A percentile compares a stretch with the other conserved stretches of the same genome.
phyloP scores from a whole-genome alignment of 1,139 yeast genomes.

The Wickerhamomyces sp. region DNA sequence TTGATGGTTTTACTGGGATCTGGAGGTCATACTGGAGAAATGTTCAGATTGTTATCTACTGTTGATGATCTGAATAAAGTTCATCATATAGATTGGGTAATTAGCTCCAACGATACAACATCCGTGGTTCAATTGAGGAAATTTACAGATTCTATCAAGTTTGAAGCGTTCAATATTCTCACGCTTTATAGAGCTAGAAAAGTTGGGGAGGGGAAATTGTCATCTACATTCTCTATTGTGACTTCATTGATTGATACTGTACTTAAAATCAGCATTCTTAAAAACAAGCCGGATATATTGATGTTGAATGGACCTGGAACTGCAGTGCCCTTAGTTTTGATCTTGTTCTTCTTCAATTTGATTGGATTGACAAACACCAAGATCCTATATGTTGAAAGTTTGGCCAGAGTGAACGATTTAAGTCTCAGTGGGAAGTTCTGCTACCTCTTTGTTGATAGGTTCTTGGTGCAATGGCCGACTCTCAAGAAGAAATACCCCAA shows the following conservation, averaged over 20 bases:
- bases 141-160: conserved; percentile 31
- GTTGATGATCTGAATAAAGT: conserved; percentile 28
- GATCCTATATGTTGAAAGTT: conserved; percentile 78
- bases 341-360: conserved; percentile 38
- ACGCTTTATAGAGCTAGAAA: conserved; percentile 68
- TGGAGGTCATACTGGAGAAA: conserved; percentile 96
- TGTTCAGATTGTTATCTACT: conserved; percentile 59
- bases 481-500: conserved; percentile 49
- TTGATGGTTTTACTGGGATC: conserved; percentile 66
- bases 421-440: conserved; percentile 75
- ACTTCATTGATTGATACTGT: conserved; percentile 9
- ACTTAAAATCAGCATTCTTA: conserved; percentile 1
- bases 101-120: conserved; percentile 50
- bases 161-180: conserved; percentile 24
- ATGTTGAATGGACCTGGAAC: conserved; percentile 95
- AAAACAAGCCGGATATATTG: conserved; percentile 44
- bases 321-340: conserved; percentile 61
- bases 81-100: conserved; percentile 26
- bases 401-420: conserved; percentile 74
- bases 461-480: conserved; percentile 88
- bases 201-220: conserved; percentile 58
- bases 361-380: conserved; percentile 49
- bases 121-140: conserved; percentile 47
- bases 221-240: conserved; percentile 49
- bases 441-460: conserved; percentile 66